A percentile compares a stretch with the other conserved stretches of the same genome.
Evolutionary conservation across 1,139 yeast species (phyloP).

Genomic region (Saccharomyces pastorianus): DNA sequence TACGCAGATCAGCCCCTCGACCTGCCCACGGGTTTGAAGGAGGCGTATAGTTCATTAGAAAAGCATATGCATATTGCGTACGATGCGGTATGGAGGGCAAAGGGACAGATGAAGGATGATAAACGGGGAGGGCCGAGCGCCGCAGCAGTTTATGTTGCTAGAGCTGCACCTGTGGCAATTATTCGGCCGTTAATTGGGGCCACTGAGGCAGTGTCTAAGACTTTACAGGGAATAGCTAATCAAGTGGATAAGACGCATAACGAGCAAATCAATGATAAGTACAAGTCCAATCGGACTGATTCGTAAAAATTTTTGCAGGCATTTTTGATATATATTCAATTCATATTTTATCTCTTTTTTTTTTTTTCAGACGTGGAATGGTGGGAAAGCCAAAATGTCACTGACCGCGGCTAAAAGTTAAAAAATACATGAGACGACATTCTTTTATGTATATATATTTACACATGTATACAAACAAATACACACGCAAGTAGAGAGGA

Average conservation of each 20-base stretch:
- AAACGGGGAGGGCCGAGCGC: slow-evolving; percentile 49
- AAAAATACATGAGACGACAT: not conserved
- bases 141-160: slow-evolving; percentile 53
- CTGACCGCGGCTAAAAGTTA: not conserved
- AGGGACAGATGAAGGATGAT: slow-evolving; percentile 51
- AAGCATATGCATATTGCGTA: slow-evolving; percentile 60
- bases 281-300: slow-evolving; percentile 27
- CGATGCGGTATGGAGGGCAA: slow-evolving; percentile 53
- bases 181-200: slow-evolving; percentile 88
- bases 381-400: not conserved
- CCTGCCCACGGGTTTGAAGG: slow-evolving; percentile 60
- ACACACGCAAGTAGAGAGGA: not conserved
- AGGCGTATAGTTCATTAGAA: slow-evolving; percentile 67
- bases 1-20: slow-evolving; percentile 80
- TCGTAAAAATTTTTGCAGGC: not conserved
- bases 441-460: not conserved
- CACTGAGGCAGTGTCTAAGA: slow-evolving; percentile 78
- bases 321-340: not conserved
- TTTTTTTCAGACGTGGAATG: not conserved
- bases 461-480: not conserved
- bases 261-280: slow-evolving; percentile 44
- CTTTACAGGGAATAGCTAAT: slow-evolving; percentile 77
- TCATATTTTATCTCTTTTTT: not conserved
- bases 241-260: slow-evolving; percentile 61
- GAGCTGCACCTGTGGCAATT: slow-evolving; percentile 71